These are phyloP conservation scores for Neurospora pannonica DNA, from an alignment of 495 filamentous ascomycete species.

Conservation along the genomic window DNA sequence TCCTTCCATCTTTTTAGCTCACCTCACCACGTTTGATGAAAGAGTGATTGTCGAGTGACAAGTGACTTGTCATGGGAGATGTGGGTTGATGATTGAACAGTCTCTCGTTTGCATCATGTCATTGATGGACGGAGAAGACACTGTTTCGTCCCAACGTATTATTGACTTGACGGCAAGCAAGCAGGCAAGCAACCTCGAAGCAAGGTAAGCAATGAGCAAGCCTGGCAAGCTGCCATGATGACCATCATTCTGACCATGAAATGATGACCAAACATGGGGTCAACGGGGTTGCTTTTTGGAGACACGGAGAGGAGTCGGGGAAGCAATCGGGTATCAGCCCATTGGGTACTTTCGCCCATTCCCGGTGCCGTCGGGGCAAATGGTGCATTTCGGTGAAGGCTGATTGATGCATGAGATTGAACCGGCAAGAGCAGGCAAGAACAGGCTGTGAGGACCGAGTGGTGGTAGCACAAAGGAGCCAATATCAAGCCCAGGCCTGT, in stretches of 20 bases:
- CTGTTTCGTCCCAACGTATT: no score
- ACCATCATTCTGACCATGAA: background rate
- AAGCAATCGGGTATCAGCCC: background rate
- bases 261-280: background rate
- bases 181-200: background rate
- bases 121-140: background rate
- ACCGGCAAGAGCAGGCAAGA: background rate
- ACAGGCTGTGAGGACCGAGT: background rate
- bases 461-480: background rate
- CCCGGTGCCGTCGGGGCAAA: background rate
- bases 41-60: background rate
- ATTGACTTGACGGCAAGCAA: background rate
- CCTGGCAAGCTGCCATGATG: background rate
- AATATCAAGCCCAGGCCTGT: background rate
- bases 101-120: background rate
- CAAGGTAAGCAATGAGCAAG: background rate
- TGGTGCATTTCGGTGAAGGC: background rate
- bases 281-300: background rate
- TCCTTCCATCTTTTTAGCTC: background rate
- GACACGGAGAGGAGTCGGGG: background rate
- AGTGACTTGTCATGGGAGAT: background rate
- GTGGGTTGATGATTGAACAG: background rate
- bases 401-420: background rate
- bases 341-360: background rate
- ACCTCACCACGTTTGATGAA: background rate